Percentiles rank a stretch among this genome's conserved stretches.
These are phyloP conservation scores for Gossypium australe DNA, from an alignment of 345 rosid species.

Conservation along the genomic window DNA sequence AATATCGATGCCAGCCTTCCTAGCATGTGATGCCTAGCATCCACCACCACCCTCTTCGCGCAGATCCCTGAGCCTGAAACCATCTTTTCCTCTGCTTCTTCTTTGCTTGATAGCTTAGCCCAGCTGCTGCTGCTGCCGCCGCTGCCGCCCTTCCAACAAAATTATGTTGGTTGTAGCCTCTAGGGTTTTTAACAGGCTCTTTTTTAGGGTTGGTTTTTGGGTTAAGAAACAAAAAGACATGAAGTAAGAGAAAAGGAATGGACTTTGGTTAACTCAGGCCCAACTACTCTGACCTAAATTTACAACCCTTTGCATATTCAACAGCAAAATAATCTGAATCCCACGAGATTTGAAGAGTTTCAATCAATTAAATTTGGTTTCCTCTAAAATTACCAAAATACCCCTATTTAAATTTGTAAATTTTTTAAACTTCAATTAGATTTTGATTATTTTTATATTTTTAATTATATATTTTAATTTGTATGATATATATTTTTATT, in stretches of 20 bases:
- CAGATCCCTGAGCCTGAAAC: conserved; percentile 87
- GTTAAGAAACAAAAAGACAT: no score
- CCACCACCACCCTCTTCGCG: conserved; percentile 68
- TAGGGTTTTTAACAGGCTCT: not conserved
- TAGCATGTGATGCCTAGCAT: conserved; percentile 83
- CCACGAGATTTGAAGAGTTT: no score
- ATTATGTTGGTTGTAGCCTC: not conserved
- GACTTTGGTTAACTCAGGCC: not conserved
- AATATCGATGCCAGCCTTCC: conserved; percentile 62
- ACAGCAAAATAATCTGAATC: not conserved
- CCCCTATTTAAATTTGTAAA: no score
- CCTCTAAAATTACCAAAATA: no score
- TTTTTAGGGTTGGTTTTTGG: not conserved
- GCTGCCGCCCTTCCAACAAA: not conserved
- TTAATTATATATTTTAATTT: no score
- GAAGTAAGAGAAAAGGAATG: not conserved
- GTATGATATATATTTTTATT: no score
- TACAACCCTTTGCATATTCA: not conserved
- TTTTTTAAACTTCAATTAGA: no score
- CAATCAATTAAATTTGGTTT: no score
- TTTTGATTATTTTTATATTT: no score
- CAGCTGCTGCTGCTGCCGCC: not conserved
- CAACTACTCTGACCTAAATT: not conserved
- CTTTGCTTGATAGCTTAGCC: not conserved
- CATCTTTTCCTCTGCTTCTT: conserved; percentile 23